Conservation (phyloP, 768 basidiomycete species). For the Russula abietina region DNA sequence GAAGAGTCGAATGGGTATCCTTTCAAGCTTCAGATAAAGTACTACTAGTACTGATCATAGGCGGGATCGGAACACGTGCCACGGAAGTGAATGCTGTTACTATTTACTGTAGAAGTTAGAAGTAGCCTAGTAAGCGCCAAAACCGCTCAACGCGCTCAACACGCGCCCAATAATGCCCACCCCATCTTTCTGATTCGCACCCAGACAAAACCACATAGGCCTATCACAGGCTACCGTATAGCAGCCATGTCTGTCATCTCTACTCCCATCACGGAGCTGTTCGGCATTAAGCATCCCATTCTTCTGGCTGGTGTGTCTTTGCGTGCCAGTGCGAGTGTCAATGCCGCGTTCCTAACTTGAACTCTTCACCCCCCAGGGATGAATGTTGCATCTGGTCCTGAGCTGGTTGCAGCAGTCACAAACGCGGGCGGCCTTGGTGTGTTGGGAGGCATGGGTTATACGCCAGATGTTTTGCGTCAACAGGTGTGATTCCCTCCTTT, state of each 20-base stretch:
- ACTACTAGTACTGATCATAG: too few species aligned
- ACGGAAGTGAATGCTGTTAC: too few species aligned
- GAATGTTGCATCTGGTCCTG: conserved; percentile 67
- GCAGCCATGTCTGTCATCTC: conserved; percentile 53
- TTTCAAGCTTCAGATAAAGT: too few species aligned
- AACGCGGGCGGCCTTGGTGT: conserved; percentile 93
- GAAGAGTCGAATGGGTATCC: too few species aligned
- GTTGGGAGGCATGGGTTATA: conserved; percentile 85
- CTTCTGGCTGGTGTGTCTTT: conserved; percentile 62
- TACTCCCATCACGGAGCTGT: conserved; percentile 82
- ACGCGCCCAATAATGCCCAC: too few species aligned
- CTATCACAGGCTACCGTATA: neutral
- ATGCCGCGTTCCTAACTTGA: neutral
- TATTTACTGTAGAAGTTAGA: too few species aligned
- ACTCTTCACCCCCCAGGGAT: conserved; percentile 39
- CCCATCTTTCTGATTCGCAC: too few species aligned
- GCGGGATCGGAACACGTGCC: too few species aligned
- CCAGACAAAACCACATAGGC: too few species aligned
- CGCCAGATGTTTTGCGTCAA: conserved; percentile 69
- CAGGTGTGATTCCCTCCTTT: conserved; percentile 45
- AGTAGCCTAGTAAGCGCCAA: neutral
- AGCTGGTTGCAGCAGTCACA: conserved; percentile 88
- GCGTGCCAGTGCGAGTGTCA: too few species aligned
- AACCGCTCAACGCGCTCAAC: too few species aligned
- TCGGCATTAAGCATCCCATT: conserved; percentile 84